Conservation (phyloP, 176 grass and related monocot species). For the Eragrostis nindensis region DNA sequence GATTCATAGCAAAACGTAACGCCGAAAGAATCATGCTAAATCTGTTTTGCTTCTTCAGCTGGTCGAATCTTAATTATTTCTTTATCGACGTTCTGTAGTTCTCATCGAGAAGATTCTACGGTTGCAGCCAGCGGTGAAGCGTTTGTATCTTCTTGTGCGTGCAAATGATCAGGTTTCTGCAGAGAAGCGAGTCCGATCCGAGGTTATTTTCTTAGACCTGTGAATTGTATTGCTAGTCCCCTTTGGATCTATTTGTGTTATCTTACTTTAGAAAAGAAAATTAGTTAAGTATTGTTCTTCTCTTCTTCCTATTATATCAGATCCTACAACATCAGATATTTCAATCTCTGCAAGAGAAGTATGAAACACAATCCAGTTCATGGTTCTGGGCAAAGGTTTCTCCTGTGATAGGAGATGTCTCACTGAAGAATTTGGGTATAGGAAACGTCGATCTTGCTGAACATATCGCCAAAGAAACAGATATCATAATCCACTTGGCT, state of each 20-base stretch:
- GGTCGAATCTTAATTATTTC: not conserved
- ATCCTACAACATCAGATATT: conserved; percentile 32
- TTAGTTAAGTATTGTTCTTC: not conserved
- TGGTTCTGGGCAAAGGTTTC: conserved; percentile 37
- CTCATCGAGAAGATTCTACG: conserved; percentile 42
- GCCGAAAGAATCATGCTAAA: too few species aligned
- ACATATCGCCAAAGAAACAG: conserved; percentile 8
- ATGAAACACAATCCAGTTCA: conserved; percentile 16
- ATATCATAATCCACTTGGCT: conserved; percentile 32
- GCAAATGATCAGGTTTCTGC: conserved; percentile 19
- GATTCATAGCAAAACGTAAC: conserved; percentile 43
- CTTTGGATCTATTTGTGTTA: not conserved
- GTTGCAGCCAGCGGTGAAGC: conserved; percentile 20
- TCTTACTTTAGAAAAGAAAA: too few species aligned
- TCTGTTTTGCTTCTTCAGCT: not conserved
- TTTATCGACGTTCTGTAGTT: not conserved
- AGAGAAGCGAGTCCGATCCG: not conserved
- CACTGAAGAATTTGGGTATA: conserved; percentile 32
- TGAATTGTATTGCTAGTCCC: not conserved
- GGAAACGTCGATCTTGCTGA: not conserved
- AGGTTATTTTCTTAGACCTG: not conserved
- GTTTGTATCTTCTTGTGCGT: conserved; percentile 40
- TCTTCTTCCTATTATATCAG: conserved; percentile 5
- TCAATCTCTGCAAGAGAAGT: conserved; percentile 2
- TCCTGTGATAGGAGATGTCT: conserved; percentile 32